Percentiles rank a stretch among this genome's conserved stretches.
Conservation (phyloP, 441 rosid species). For the Omphalea diandra region DNA sequence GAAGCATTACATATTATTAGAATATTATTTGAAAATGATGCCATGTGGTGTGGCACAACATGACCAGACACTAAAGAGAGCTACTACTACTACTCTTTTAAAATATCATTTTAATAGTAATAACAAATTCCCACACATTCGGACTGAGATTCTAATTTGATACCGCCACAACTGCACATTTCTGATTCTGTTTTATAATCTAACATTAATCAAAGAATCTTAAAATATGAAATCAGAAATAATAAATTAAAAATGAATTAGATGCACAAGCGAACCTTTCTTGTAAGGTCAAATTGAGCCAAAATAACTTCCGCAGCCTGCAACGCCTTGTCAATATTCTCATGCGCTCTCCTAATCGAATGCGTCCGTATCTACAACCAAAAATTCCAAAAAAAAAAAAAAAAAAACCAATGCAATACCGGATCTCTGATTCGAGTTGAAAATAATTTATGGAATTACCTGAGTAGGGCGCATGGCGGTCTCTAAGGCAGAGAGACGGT, state of each 20-base stretch:
- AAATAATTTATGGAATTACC: conserved; percentile 35
- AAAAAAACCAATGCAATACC: background rate
- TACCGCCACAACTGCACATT: background rate
- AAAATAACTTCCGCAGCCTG: conserved; percentile 77
- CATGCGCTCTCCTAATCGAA: conserved; percentile 87
- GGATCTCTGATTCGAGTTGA: too few relatives aligned
- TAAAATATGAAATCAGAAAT: background rate
- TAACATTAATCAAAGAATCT: background rate
- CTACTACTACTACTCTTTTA: too few relatives aligned
- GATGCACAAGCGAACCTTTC: conserved; percentile 68
- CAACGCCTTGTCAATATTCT: conserved; percentile 79
- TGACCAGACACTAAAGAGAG: too few relatives aligned
- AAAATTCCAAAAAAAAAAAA: background rate
- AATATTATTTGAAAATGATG: too few relatives aligned
- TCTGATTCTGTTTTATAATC: background rate
- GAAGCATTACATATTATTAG: too few relatives aligned
- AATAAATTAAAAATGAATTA: background rate
- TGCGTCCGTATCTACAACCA: conserved; percentile 72
- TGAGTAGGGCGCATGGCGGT: conserved; percentile 99
- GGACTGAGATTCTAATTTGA: too few relatives aligned
- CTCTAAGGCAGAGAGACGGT: conserved; percentile 95
- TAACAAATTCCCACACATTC: too few relatives aligned
- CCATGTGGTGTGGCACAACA: too few relatives aligned
- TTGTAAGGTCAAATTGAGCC: conserved; percentile 71
- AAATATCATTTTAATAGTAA: too few relatives aligned